Evolutionary conservation across 1,284 basidiomycete species (phyloP).

Genomic region (Sanghuangporus baumii): DNA sequence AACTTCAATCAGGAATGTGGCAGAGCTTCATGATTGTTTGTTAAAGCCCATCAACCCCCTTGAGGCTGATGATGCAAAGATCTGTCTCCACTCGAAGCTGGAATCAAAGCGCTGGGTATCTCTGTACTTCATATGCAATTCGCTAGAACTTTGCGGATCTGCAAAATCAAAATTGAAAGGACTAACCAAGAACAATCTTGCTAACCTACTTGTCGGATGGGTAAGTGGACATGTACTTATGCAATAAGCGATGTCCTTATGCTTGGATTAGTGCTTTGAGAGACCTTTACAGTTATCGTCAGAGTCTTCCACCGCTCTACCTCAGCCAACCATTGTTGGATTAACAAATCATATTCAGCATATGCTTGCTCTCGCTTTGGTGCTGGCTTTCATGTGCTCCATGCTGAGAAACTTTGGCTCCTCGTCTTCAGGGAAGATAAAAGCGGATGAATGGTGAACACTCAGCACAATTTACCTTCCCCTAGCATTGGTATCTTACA

Average conservation of each 20-base stretch:
- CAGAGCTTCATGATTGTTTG: background rate
- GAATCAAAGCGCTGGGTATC: background rate
- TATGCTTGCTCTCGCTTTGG: conserved; percentile 22
- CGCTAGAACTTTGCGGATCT: background rate
- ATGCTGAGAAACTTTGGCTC: conserved; percentile 30
- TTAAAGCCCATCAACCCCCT: background rate
- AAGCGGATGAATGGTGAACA: conserved; percentile 34
- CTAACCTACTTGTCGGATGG: background rate
- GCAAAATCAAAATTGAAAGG: background rate
- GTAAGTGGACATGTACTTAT: background rate
- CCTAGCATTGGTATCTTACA: conserved; percentile 28
- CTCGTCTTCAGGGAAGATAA: conserved; percentile 27
- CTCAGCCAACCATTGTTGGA: background rate
- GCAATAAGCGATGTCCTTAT: background rate
- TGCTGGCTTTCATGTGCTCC: conserved; percentile 29
- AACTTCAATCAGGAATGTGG: background rate
- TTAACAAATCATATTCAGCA: background rate
- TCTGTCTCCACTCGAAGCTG: background rate
- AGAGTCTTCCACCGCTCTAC: background rate
- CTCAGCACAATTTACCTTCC: conserved; percentile 28
- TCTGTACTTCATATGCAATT: background rate
- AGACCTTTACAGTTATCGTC: background rate
- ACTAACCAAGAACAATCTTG: background rate
- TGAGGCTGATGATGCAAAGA: background rate
- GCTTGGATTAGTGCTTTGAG: background rate